Base-by-base conservation (phyloP, 495 filamentous ascomycete genomes). In the Glonium stellatum region DNA sequence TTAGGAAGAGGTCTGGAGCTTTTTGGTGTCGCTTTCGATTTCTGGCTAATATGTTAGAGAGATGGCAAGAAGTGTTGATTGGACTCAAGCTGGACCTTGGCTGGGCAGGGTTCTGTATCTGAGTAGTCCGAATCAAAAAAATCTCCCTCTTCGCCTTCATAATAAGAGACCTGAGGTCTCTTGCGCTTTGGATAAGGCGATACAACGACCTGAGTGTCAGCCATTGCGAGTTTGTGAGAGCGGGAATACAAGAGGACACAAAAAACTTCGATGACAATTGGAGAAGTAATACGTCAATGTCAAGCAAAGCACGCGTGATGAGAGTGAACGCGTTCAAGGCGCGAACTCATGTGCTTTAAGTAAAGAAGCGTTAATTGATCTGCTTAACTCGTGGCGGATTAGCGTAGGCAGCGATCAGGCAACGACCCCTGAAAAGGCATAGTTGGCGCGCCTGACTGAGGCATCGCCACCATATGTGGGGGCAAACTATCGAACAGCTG, bases 161-260 rank as follows among this genome's bases (percentile, higher is more conserved):
- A 56, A 51, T 71, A 69, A 6, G 59, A 62, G 42, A 69, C 55
- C 23, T 62, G 59, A 46, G 60, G 55, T 36, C 67, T 50, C 62
- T 71, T 71, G 48, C 69, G 69, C 56, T 71, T 71, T 2, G 66
- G 52, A n/a, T 56, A 57, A 6, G 55, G 19, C 9, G 19, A 15
- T n/a, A 31, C 6, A 35, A 12, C 31, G 22, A 12, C 25, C 55
- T 58, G 55, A 49, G 35, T 13, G 39, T 58, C 31, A 52, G 53
- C 51, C 57, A 60, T 58, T 10, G 19, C 50, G 54, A 25, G 19
- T 31, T 18, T 9, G 39, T 5, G 31, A 1, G 4, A 31, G 27
- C 6, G 6, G 27, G 27, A 3, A 31, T 31, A 6, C 27, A 31
- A 31, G 27, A 31, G 6, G 27, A 31, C 3, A 6, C 6, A 31